Evolutionary conservation across 2,329 filamentous ascomycete species (phyloP).

Genomic region (Aplosporella prunicola): DNA sequence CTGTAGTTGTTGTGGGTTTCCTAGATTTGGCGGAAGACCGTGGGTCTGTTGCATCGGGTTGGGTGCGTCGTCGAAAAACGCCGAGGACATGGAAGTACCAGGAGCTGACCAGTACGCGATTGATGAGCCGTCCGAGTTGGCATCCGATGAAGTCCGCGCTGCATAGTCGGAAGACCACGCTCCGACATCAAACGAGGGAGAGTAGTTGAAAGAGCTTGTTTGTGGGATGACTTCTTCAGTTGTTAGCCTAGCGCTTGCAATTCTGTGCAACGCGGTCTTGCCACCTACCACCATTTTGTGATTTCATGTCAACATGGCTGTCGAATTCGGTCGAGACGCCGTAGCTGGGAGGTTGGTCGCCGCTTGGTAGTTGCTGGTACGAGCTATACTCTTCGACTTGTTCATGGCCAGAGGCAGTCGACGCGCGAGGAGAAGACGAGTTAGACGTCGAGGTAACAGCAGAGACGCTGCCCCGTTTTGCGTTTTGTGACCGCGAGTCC

Average conservation of each 20-base stretch:
- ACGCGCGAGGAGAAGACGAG: conserved; percentile 38
- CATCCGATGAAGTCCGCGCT: conserved; percentile 6
- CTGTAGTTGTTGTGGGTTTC: conserved; percentile 29
- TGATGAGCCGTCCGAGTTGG: conserved; percentile 4
- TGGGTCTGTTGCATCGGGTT: conserved; percentile 23
- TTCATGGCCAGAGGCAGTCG: conserved; percentile 19
- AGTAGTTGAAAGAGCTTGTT: conserved; percentile 26
- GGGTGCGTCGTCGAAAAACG: conserved; percentile 20
- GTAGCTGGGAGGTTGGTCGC: conserved; percentile 16
- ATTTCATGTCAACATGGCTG: conserved; percentile 17
- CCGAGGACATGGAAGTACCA: conserved; percentile 24
- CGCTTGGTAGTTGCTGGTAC: conserved; percentile 13
- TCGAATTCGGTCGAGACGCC: conserved; percentile 11
- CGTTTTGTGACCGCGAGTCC: conserved; percentile 36
- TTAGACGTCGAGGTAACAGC: conserved; percentile 36
- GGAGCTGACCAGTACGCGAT: conserved; percentile 17
- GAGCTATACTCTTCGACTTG: conserved; percentile 22
- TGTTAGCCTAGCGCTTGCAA: conserved; percentile 11
- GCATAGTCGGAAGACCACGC: conserved; percentile 3
- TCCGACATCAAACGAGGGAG: conserved; percentile 12
- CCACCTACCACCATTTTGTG: conserved; percentile 23
- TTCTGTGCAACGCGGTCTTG: not conserved
- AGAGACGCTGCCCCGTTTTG: conserved; percentile 35
- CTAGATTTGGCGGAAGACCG: conserved; percentile 27
- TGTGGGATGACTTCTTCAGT: conserved; percentile 21